phyloP scores from a whole-genome alignment of 2,329 filamentous ascomycete species.

The Aspergillus nomiae region DNA sequence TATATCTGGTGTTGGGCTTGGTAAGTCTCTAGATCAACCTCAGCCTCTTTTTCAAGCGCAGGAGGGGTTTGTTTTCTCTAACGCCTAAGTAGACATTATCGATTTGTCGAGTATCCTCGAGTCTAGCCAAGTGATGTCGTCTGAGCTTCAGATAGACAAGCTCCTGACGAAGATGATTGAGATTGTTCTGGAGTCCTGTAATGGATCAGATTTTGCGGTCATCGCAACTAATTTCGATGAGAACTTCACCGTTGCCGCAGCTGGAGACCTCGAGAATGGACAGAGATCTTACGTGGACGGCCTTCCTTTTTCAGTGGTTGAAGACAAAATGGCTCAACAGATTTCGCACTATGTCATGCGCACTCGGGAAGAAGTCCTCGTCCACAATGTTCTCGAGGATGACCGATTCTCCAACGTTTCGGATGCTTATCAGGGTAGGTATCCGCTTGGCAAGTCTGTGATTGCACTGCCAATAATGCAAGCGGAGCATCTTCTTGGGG shows the following conservation, averaged over 20 bases:
- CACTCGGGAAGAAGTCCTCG: slow-evolving; percentile 64
- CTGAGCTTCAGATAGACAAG: slow-evolving; percentile 64
- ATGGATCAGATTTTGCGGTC: slow-evolving; percentile 60
- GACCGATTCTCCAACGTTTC: slow-evolving; percentile 66
- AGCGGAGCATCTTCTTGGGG: slow-evolving; percentile 60
- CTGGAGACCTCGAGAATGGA: slow-evolving; percentile 59
- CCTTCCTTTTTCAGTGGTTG: slow-evolving; percentile 58
- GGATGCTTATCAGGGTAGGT: slow-evolving; percentile 56
- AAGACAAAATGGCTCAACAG: slow-evolving; percentile 62
- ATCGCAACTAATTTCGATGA: slow-evolving; percentile 63
- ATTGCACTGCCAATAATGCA: slow-evolving; percentile 66
- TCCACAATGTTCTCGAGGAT: slow-evolving; percentile 65
- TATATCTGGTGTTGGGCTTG: slow-evolving; percentile 44
- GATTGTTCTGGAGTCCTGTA: slow-evolving; percentile 66
- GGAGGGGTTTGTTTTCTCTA: slow-evolving; percentile 24
- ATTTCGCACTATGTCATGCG: slow-evolving; percentile 64
- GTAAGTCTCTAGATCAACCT: slow-evolving; percentile 22
- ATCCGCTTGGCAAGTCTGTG: slow-evolving; percentile 61
- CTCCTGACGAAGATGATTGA: slow-evolving; percentile 65
- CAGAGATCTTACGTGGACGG: slow-evolving; percentile 57
- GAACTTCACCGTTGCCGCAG: slow-evolving; percentile 62
- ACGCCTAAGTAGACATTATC: slow-evolving; percentile 60
- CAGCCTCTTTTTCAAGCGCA: not conserved
- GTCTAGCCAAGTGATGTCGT: slow-evolving; percentile 66
- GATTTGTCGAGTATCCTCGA: slow-evolving; percentile 66